Conservation (phyloP, 306 rosid genomes). For the Glycyrrhiza uralensis region DNA sequence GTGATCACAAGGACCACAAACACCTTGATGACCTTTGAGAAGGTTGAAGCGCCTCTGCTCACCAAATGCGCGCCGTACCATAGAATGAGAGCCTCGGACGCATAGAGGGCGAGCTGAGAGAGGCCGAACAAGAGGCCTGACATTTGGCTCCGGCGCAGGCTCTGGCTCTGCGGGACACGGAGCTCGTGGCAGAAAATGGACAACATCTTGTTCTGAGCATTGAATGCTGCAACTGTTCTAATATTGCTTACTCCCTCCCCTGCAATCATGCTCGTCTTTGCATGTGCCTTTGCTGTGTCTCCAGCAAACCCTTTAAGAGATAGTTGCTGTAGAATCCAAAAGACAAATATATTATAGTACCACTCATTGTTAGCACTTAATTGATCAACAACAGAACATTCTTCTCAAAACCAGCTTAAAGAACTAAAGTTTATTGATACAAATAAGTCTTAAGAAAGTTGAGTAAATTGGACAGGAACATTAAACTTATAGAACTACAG, state of each 20-base stretch:
- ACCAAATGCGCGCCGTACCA: slow-evolving; percentile 97
- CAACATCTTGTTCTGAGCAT: slow-evolving; percentile 81
- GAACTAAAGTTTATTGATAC: neutral
- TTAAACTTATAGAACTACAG: neutral
- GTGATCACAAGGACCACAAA: slow-evolving; percentile 91
- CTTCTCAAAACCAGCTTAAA: neutral
- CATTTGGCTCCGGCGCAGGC: slow-evolving; percentile 84
- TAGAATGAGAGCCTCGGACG: slow-evolving; percentile 84
- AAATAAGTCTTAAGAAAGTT: neutral
- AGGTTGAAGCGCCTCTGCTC: slow-evolving; percentile 73
- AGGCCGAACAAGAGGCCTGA: slow-evolving; percentile 78
- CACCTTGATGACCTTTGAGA: slow-evolving; percentile 90
- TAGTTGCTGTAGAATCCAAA: slow-evolving; percentile 71
- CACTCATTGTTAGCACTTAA: slow-evolving; percentile 23
- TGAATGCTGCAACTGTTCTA: slow-evolving; percentile 96
- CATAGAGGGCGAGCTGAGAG: slow-evolving; percentile 88
- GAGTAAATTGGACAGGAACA: neutral
- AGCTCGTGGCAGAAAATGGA: slow-evolving; percentile 77
- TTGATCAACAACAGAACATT: neutral
- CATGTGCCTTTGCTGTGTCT: slow-evolving; percentile 98
- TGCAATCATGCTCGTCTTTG: slow-evolving; percentile 98
- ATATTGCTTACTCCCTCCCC: slow-evolving; percentile 99
- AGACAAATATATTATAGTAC: neutral
- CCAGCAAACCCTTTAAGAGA: slow-evolving; percentile 98
- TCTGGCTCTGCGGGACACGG: slow-evolving; percentile 61